These are phyloP conservation scores for Dendryphion nanum DNA, from an alignment of 2,329 filamentous ascomycete genomes.

Conservation along the genomic window DNA sequence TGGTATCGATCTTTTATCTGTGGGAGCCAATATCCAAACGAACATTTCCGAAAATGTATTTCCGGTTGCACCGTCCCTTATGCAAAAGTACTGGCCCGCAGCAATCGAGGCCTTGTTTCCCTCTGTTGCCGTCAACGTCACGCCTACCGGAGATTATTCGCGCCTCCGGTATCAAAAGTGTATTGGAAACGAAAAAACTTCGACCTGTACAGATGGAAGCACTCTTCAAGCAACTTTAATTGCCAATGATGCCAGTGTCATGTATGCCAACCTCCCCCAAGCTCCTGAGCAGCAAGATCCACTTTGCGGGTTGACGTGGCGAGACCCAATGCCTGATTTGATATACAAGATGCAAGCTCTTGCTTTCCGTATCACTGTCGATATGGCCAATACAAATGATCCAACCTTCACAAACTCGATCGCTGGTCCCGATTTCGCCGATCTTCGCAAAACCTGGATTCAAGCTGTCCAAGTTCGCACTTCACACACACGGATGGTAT, in stretches of 20 bases:
- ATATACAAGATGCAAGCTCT: slow-evolving; percentile 14
- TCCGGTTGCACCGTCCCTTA: slow-evolving; percentile 4
- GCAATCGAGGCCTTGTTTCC: slow-evolving; percentile 13
- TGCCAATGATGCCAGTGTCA: slow-evolving; percentile 8
- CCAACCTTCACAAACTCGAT: slow-evolving; percentile 8
- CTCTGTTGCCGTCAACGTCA: slow-evolving; percentile 10
- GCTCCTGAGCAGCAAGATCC: slow-evolving; percentile 1
- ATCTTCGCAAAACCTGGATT: slow-evolving; percentile 7
- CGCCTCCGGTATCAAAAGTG: slow-evolving; percentile 11
- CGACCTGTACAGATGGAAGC: slow-evolving; percentile 8
- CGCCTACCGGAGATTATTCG: slow-evolving; percentile 7
- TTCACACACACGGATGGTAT: slow-evolving; percentile 3
- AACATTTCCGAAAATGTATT: slow-evolving; percentile 6
- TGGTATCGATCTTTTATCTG: slow-evolving; percentile 9
- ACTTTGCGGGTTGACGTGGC: slow-evolving; percentile 13
- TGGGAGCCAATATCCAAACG: background rate
- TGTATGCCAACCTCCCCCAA: slow-evolving; percentile 5
- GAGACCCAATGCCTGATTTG: slow-evolving; percentile 14
- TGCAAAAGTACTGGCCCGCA: slow-evolving; percentile 12
- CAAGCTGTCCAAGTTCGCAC: slow-evolving; percentile 5
- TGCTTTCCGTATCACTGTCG: slow-evolving; percentile 14
- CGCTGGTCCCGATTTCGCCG: slow-evolving; percentile 2
- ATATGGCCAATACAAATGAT: slow-evolving; percentile 8
- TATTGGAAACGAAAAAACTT: background rate
- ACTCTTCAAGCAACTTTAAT: slow-evolving; percentile 2